Conservation (phyloP, 768 basidiomycete species). For the Lactarius hatsudake region DNA sequence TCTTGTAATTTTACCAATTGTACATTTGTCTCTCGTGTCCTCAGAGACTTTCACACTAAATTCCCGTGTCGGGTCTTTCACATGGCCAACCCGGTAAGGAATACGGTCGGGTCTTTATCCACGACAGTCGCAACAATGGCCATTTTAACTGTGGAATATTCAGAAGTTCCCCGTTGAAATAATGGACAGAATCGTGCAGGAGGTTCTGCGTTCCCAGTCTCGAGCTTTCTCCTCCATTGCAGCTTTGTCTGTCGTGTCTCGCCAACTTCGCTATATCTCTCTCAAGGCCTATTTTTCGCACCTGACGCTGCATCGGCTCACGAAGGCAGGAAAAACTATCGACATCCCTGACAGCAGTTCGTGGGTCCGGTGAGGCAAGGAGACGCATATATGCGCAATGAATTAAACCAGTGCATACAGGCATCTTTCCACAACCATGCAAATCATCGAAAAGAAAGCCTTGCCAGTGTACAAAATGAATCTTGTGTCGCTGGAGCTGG, state of each 20-base stretch:
- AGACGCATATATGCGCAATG: slow-evolving; percentile 22
- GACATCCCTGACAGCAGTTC: slow-evolving; percentile 27
- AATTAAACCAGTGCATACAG: slow-evolving; percentile 14
- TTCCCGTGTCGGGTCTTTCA: not conserved
- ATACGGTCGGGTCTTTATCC: not conserved
- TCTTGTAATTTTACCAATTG: not conserved
- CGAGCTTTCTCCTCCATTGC: slow-evolving; percentile 31
- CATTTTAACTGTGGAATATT: not conserved
- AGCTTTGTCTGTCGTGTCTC: slow-evolving; percentile 32
- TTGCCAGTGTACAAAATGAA: slow-evolving; percentile 15
- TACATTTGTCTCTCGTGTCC: not conserved
- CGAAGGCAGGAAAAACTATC: slow-evolving; percentile 21
- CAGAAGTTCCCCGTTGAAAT: slow-evolving; percentile 30
- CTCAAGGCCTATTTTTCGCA: slow-evolving; percentile 32
- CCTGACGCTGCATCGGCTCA: slow-evolving; percentile 27
- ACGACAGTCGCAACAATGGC: not conserved
- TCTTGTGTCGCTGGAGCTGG: slow-evolving; percentile 27
- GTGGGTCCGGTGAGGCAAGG: slow-evolving; percentile 33
- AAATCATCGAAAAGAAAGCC: slow-evolving; percentile 17
- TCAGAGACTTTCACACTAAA: not conserved
- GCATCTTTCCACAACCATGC: slow-evolving; percentile 24
- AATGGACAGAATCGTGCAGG: slow-evolving; percentile 30
- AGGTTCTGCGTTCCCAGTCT: slow-evolving; percentile 24
- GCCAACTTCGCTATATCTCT: slow-evolving; percentile 32
- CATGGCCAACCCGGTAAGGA: not conserved